These are phyloP conservation scores for Dothideomycetes sp. DNA, from an alignment of 2,329 filamentous ascomycete genomes.

Conservation along the genomic window DNA sequence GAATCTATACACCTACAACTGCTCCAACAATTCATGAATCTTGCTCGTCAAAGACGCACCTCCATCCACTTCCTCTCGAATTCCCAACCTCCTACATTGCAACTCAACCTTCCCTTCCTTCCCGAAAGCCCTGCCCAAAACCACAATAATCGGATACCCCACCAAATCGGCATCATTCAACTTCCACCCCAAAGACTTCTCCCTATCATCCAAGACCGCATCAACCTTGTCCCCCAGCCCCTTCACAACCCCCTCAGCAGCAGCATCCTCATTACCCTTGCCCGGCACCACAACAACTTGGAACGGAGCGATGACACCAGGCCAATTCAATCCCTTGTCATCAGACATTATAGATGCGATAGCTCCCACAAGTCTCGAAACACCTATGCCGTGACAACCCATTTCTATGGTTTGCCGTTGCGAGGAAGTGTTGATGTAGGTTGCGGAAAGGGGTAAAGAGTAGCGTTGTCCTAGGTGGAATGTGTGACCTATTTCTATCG, in stretches of 20 bases:
- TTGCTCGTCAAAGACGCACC: conserved; percentile 35
- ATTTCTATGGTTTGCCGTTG: conserved; percentile 61
- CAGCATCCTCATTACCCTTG: conserved; percentile 15
- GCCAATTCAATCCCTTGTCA: conserved; percentile 74
- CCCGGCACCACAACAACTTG: conserved; percentile 58
- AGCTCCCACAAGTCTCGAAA: conserved; percentile 82
- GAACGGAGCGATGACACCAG: conserved; percentile 74
- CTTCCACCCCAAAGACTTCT: conserved; percentile 67
- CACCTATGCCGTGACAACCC: conserved; percentile 93
- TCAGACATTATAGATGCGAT: conserved; percentile 70
- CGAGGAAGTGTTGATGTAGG: conserved; percentile 37
- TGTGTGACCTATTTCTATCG: conserved; percentile 88
- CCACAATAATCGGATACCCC: conserved; percentile 75
- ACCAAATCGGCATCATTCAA: conserved; percentile 80
- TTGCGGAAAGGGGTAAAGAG: conserved; percentile 61
- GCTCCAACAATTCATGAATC: conserved; percentile 40
- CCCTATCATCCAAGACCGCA: conserved; percentile 59
- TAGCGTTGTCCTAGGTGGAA: conserved; percentile 91
- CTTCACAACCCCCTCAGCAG: conserved; percentile 9
- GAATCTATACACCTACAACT: conserved; percentile 44
- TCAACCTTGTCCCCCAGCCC: conserved; percentile 4
- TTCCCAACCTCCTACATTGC: conserved; percentile 60
- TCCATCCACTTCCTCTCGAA: conserved; percentile 52
- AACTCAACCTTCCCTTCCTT: conserved; percentile 56
- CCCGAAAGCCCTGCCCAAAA: conserved; percentile 66